phyloP scores from a whole-genome alignment of 108 stramenopile species.

The Bacterosira constricta region DNA sequence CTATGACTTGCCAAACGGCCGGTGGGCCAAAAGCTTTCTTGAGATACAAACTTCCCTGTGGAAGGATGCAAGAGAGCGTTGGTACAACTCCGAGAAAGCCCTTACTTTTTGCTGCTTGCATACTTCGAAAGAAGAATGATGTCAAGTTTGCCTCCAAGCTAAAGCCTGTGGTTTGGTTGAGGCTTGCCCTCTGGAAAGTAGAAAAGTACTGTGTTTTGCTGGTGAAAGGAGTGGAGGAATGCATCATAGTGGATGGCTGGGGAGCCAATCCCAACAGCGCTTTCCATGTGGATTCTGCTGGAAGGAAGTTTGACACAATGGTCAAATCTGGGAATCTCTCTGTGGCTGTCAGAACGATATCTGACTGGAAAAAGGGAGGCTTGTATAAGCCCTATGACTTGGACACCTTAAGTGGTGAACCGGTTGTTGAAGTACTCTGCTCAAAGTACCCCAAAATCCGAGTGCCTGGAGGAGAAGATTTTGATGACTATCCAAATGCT shows the following conservation, averaged over 20 bases:
- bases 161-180: background rate
- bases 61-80: background rate
- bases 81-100: conserved; percentile 7
- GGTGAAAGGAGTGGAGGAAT: background rate
- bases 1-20: background rate
- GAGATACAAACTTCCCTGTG: background rate
- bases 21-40: background rate
- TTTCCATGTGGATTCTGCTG: no score
- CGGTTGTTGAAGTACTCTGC: conserved; percentile 23
- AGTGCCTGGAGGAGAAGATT: background rate
- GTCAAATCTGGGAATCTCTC: conserved; percentile 31
- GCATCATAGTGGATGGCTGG: background rate
- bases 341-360: conserved; percentile 21
- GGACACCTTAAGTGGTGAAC: conserved; percentile 22
- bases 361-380: conserved; percentile 11
- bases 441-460: conserved; percentile 15
- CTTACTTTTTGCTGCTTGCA: background rate
- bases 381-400: conserved; percentile 19
- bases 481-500: conserved; percentile 1
- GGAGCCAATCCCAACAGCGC: background rate
- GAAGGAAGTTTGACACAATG: conserved; percentile 26
- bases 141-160: background rate
- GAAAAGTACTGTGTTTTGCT: conserved; percentile 3
- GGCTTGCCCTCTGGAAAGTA: conserved; percentile 6
- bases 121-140: background rate